Evolutionary conservation across 306 rosid species (phyloP), one percentile per base, ranked within the genome.

Genomic region (Gynostemma pentaphyllum): DNA sequence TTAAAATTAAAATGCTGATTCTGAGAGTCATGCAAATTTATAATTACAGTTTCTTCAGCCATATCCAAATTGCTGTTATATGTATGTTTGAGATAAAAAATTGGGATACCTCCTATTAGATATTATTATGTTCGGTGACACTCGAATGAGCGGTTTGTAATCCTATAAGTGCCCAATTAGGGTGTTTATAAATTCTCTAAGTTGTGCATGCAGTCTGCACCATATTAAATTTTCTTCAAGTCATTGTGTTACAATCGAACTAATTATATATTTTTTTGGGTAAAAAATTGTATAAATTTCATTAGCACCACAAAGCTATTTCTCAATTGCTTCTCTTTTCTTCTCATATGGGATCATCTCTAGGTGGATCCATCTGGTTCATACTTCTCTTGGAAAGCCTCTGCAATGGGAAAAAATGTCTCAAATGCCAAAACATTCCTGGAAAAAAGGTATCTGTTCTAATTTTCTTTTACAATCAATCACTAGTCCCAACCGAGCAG

Each of bases 341-440:
- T 59, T 7, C 37, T 56, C 5, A 24, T 21, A 69, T 68, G 44
- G 66, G 12, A 60, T 60, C 12, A 15, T 24, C 66, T 77, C 41
- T 73, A 92, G 99, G 96, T 92, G 61, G 99, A 92, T 76, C 99
- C 95, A 37, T 92, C 96, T 0, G 99, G 96, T 73, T 88, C 95
- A 18, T 92, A 88, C 71, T 92, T 92, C 76, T 88, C 99, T 19
- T 92, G 99, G 96, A 88, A 92, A 71, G 96, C 99, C 41, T 92
- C 95, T 16, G 99, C 96, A 52, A 88, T 88, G 99, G 99, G 99
- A 66, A 92, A 92, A 71, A 92, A 92, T 79, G 96, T 92, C 69
- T 92, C 99, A 34, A 88, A 88, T 66, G 90, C 95, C 21, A 92
- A 92, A 75, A 92, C 95, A n/a, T 92, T 88, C 72, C 92, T 92